Conservation (phyloP, 108 stramenopile species). For the Fistulifera pelliculosa region DNA sequence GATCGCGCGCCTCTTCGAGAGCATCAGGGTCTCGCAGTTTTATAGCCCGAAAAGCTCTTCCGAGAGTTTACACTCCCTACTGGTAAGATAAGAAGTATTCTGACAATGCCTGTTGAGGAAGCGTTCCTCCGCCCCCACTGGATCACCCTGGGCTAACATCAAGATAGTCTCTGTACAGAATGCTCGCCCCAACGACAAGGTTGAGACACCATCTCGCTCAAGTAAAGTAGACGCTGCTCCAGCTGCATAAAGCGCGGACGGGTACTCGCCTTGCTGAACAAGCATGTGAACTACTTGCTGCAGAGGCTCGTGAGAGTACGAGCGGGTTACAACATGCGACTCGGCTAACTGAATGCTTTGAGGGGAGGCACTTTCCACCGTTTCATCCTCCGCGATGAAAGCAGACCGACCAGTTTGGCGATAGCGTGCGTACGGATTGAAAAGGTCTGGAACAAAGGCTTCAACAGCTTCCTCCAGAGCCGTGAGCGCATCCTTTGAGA, state of each 20-base stretch:
- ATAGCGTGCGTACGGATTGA: conserved; percentile 66
- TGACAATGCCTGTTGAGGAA: conserved; percentile 82
- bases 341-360: conserved; percentile 41
- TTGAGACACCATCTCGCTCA: conserved; percentile 56
- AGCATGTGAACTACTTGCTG: conserved; percentile 40
- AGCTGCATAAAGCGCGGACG: conserved; percentile 71
- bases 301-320: conserved; percentile 72
- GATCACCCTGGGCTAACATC: conserved; percentile 73
- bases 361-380: conserved; percentile 12
- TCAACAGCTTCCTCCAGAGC: conserved; percentile 70
- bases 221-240: conserved; percentile 61
- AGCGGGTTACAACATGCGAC: conserved; percentile 33
- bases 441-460: conserved; percentile 62
- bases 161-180: conserved; percentile 67
- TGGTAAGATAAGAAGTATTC: conserved; percentile 51
- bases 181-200: conserved; percentile 51
- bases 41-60: conserved; percentile 83
- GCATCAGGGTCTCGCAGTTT: conserved; percentile 57
- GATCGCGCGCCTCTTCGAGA: conserved; percentile 56
- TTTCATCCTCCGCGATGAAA: conserved; percentile 34
- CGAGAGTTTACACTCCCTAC: conserved; percentile 81
- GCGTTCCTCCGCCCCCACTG: conserved; percentile 62
- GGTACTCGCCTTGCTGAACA: conserved; percentile 44
- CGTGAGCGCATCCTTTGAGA: conserved; percentile 42
- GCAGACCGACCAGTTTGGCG: conserved; percentile 66